phyloP scores from a whole-genome alignment of 441 rosid genomes.

The Populus tomentosa region DNA sequence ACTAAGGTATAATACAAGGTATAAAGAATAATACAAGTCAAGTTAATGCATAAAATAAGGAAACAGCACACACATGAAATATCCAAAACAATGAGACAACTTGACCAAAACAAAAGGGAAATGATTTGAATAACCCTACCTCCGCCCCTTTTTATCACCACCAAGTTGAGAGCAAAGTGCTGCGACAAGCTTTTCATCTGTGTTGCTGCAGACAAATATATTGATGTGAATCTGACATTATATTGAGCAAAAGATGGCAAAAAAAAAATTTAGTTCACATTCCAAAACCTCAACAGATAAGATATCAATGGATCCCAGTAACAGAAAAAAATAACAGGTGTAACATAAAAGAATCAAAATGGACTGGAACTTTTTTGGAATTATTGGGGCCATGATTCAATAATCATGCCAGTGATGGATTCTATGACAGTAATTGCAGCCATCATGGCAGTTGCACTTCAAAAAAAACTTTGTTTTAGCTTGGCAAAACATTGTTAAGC shows the following conservation, averaged over 20 bases:
- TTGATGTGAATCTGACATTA: slow-evolving; percentile 1
- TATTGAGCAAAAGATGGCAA: neutral
- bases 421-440: neutral
- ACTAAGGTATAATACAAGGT: neutral
- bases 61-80: neutral
- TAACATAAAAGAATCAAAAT: neutral
- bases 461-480: neutral
- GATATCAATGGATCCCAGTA: neutral
- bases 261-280: neutral
- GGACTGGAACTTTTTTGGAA: neutral
- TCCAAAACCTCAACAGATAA: slow-evolving; percentile 18
- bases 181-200: slow-evolving; percentile 96
- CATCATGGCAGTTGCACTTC: neutral
- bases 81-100: neutral
- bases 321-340: neutral
- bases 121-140: slow-evolving; percentile 39
- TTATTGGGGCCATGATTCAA: too few species aligned
- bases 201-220: slow-evolving; percentile 51
- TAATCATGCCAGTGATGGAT: neutral
- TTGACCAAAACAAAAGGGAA: neutral
- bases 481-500: neutral
- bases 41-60: neutral
- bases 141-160: slow-evolving; percentile 42
- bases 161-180: slow-evolving; percentile 72
- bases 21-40: neutral